A percentile compares a stretch with the other conserved stretches of the same genome.
Conservation (phyloP, 345 rosid species). For the Rhodamnia rubescens region DNA sequence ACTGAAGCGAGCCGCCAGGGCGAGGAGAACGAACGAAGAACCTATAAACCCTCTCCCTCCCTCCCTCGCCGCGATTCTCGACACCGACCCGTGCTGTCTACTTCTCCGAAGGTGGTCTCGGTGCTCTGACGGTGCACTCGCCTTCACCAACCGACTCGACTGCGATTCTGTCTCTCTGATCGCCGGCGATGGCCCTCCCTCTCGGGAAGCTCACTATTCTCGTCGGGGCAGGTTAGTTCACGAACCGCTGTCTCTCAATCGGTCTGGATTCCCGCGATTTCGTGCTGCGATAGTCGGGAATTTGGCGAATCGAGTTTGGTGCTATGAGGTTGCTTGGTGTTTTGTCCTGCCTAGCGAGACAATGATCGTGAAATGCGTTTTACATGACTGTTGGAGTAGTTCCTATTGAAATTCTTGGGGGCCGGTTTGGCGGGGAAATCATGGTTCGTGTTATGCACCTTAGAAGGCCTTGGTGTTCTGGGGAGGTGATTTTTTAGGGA, state of each 20-base stretch:
- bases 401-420: background rate
- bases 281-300: background rate
- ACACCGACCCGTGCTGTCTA: background rate
- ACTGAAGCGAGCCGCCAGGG: background rate
- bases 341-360: background rate
- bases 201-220: conserved; percentile 48
- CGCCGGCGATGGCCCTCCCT: conserved; percentile 37
- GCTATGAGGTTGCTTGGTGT: background rate
- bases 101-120: background rate
- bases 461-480: background rate
- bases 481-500: background rate
- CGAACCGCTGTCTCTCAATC: background rate
- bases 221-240: conserved; percentile 49
- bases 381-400: background rate
- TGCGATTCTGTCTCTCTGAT: background rate
- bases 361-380: background rate
- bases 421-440: background rate
- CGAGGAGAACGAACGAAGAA: background rate
- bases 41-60: background rate
- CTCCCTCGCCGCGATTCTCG: background rate
- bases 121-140: background rate
- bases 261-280: background rate
- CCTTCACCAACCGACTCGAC: background rate
- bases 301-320: background rate
- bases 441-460: background rate